Evolutionary conservation across 2,329 filamentous ascomycete species (phyloP), one percentile per base, ranked within the genome.

Genomic region (Diplodia seriata): DNA sequence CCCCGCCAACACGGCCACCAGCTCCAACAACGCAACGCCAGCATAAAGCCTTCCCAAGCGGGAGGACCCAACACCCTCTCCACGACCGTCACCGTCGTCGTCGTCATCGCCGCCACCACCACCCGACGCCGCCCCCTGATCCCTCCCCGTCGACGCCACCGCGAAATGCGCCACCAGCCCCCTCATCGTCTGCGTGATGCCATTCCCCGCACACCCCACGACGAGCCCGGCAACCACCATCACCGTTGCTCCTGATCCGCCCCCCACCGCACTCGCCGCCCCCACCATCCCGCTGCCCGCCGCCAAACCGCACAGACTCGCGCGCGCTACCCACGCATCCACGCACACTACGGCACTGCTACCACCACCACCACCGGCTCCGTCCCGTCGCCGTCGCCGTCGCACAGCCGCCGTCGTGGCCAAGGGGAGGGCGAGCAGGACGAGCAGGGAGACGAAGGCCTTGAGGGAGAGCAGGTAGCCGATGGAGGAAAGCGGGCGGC

Each of bases 391-490:
- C 23, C 3, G 23, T 26, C 2, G 2, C 2, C 23, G 23, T 26
- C 23, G 23, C 23, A 26, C 23, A 3, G 23, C 23, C 23, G 23
- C 23, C 23, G 23, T 26, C 23, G 23, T 26, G 3, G n/a, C 29
- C 26, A 51, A 18, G 15, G 65, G 65, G 2, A 67, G 47, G 1
- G 26, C 20, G 7, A 67, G 43, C 6, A 67, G 55, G n/a, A 67
- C 55, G n/a, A 51, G 47, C 8, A 67, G 47, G 8, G 54, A 59
- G 11, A 67, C 9, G 18, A 43, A 11, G 8, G 40, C 65, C 14
- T 67, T 67, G 43, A 67, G n/a, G 31, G 33, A 59, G 18, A 67
- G 65, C 8, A 67, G 65, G 47, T 67, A 67, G 29, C 65, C 65
- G 18, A 55, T 55, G 7, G 43, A 29, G 20, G 65, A 55, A 49